phyloP scores from a whole-genome alignment of 768 basidiomycete genomes.

The Psilocybe subaeruginosa region DNA sequence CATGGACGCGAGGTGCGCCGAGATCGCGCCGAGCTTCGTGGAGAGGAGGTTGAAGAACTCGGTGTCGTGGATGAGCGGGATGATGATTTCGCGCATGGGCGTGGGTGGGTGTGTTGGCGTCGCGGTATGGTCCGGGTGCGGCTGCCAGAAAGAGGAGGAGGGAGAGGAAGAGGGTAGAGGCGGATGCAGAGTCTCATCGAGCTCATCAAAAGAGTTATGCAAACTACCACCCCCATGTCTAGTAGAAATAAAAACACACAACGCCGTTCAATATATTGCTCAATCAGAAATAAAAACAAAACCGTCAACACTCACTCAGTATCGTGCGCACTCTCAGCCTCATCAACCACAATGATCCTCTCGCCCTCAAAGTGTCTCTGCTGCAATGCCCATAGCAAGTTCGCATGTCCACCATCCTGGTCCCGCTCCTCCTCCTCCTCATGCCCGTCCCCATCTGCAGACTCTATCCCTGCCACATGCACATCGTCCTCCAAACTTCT shows the following conservation, averaged over 20 bases:
- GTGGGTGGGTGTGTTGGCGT: not conserved
- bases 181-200: too few species aligned
- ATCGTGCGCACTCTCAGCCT: constrained; percentile 6
- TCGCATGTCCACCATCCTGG: constrained; percentile 14
- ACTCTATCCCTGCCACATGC: constrained; percentile 5
- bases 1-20: constrained; percentile 51
- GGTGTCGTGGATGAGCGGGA: constrained; percentile 79
- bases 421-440: constrained; percentile 1
- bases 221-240: too few species aligned
- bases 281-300: not conserved
- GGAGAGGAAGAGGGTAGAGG: not conserved
- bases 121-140: not conserved
- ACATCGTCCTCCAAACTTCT: constrained; percentile 13
- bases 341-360: constrained; percentile 3
- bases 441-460: constrained; percentile 5
- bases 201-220: too few species aligned
- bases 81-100: constrained; percentile 56
- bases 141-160: not conserved
- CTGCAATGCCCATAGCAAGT: constrained; percentile 24
- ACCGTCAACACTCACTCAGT: not conserved
- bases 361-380: constrained; percentile 10
- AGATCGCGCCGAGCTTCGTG: constrained; percentile 56
- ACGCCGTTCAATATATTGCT: not conserved
- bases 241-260: too few species aligned
- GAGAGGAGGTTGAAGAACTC: constrained; percentile 81